Conservation (phyloP, 768 basidiomycete genomes). For the Tricholoma furcatifolium region DNA sequence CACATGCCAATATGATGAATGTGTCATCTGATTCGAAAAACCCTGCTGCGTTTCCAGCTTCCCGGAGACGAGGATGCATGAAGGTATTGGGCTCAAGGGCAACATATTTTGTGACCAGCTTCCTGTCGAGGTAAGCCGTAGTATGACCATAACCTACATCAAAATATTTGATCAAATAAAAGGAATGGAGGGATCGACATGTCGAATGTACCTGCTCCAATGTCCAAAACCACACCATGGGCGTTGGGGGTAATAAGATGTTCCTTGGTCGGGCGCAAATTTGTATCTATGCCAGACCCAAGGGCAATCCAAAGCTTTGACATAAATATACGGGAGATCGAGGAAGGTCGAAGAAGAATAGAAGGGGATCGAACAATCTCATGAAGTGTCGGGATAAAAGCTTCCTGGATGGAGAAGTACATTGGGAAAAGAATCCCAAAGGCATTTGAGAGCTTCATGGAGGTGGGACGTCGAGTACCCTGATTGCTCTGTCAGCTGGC, state of each 20-base stretch:
- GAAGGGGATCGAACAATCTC: slow-evolving; percentile 38
- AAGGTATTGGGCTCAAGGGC: slow-evolving; percentile 66
- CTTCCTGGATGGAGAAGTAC: slow-evolving; percentile 34
- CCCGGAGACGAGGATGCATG: slow-evolving; percentile 59
- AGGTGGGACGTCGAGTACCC: neutral
- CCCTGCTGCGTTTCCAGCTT: slow-evolving; percentile 44
- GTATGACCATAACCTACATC: slow-evolving; percentile 60
- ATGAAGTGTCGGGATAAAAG: slow-evolving; percentile 41
- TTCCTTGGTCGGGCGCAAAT: slow-evolving; percentile 38
- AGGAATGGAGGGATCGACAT: neutral
- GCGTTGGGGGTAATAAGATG: slow-evolving; percentile 53
- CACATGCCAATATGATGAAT: neutral
- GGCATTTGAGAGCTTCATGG: slow-evolving; percentile 47
- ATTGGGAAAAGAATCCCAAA: slow-evolving; percentile 43
- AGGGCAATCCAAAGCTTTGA: slow-evolving; percentile 53
- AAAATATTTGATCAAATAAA: neutral
- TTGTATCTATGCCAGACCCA: slow-evolving; percentile 46
- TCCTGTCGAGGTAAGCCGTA: slow-evolving; percentile 51
- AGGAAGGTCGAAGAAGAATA: slow-evolving; percentile 42
- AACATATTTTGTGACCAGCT: slow-evolving; percentile 58
- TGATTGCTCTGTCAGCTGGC: no score
- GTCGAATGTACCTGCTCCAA: slow-evolving; percentile 11
- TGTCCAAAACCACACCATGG: slow-evolving; percentile 61
- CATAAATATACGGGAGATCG: slow-evolving; percentile 57
- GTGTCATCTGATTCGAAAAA: slow-evolving; percentile 34